These are phyloP conservation scores for Aphanocladium album DNA, from an alignment of 2,329 filamentous ascomycete species.

Conservation along the genomic window DNA sequence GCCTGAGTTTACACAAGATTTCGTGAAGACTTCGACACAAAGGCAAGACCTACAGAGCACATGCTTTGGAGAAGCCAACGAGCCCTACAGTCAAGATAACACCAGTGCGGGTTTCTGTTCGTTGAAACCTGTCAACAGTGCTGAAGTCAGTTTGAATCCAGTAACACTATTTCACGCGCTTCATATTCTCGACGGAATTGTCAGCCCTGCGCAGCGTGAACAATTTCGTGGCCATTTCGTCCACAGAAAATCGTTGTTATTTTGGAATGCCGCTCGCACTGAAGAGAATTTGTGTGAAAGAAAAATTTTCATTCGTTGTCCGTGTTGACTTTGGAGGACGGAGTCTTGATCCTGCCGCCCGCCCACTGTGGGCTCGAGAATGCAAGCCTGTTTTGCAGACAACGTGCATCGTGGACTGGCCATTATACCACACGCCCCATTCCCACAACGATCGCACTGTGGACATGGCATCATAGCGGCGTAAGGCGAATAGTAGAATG, in stretches of 20 bases:
- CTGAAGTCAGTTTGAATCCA: not conserved
- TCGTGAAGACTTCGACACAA: not conserved
- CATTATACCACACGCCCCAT: constrained; percentile 4
- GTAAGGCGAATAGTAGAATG: not conserved
- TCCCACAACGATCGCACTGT: constrained; percentile 1
- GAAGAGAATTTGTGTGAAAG: not conserved
- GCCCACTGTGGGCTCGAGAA: not conserved
- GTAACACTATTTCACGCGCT: not conserved
- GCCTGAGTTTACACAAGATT: not conserved
- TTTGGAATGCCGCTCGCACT: not conserved
- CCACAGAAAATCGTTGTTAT: too few relatives aligned
- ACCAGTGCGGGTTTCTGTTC: not conserved
- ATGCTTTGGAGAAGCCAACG: not conserved
- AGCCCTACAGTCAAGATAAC: not conserved
- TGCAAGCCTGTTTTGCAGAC: not conserved
- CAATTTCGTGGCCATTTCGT: too few relatives aligned
- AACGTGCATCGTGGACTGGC: constrained; percentile 13
- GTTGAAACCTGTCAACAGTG: not conserved
- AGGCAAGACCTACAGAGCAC: not conserved
- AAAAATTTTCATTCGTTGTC: not conserved
- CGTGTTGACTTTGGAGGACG: not conserved
- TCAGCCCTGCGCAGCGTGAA: too few relatives aligned
- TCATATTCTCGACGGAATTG: not conserved
- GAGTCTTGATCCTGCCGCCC: not conserved
- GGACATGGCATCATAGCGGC: not conserved